These are phyloP conservation scores for Bruguiera hainesii DNA, from an alignment of 441 rosid genomes.

Conservation along the genomic window DNA sequence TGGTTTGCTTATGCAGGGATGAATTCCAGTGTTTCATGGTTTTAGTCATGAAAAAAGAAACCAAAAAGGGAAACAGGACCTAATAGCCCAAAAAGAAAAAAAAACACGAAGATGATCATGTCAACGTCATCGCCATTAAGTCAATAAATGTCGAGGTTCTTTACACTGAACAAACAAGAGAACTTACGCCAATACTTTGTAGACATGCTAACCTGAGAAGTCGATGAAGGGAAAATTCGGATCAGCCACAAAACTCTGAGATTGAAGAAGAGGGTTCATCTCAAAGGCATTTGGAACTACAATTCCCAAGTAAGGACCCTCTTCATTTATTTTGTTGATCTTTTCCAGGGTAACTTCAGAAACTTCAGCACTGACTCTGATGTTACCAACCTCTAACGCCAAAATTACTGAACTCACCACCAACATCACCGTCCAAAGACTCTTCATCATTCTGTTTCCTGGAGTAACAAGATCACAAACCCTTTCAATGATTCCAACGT, in stretches of 20 bases:
- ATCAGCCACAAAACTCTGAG: slow-evolving; percentile 40
- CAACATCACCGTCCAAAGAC: neutral
- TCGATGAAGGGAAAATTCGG: slow-evolving; percentile 40
- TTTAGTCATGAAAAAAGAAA: no score
- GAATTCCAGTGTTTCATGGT: no score
- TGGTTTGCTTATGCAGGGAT: no score
- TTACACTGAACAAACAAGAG: neutral
- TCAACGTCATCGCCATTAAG: neutral
- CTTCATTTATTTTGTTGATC: slow-evolving; percentile 31
- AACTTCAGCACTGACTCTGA: slow-evolving; percentile 31
- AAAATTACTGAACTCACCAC: slow-evolving; percentile 14
- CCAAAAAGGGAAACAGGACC: no score
- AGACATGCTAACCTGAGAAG: slow-evolving; percentile 35
- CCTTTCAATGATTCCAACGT: no score
- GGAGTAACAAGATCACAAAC: neutral
- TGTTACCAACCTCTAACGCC: slow-evolving; percentile 8
- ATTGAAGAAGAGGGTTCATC: slow-evolving; percentile 66
- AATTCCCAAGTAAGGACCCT: slow-evolving; percentile 53
- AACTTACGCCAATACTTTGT: no score
- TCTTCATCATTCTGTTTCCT: slow-evolving; percentile 1
- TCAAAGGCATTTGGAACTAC: slow-evolving; percentile 59
- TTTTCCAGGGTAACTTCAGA: slow-evolving; percentile 18
- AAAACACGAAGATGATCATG: no score
- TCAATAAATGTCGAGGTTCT: neutral
- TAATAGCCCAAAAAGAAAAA: no score